A percentile compares a stretch with the other conserved stretches of the same genome.
These are phyloP conservation scores for Tephrocybe sp. DNA, from an alignment of 768 basidiomycete genomes.

Conservation along the genomic window DNA sequence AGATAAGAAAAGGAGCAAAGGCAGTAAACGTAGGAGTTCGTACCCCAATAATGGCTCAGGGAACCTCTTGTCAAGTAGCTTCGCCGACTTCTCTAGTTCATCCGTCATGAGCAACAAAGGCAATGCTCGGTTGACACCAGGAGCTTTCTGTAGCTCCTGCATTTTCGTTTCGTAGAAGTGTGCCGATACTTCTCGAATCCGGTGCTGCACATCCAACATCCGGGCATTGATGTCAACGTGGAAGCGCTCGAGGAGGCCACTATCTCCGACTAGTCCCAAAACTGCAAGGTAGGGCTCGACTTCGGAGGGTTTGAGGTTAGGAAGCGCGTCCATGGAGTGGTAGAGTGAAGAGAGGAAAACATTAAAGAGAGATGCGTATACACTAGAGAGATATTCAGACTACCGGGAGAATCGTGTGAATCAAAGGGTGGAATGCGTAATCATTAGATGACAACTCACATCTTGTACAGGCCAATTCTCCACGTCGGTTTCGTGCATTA, in stretches of 20 bases:
- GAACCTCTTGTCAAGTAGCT: conserved; percentile 84
- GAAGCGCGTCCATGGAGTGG: conserved; percentile 76
- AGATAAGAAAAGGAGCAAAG: conserved; percentile 3
- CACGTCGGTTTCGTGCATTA: conserved; percentile 65
- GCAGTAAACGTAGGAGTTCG: conserved; percentile 17
- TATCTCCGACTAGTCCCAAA: conserved; percentile 69
- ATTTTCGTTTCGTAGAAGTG: conserved; percentile 64
- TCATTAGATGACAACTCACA: conserved; percentile 48
- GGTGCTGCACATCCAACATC: conserved; percentile 63
- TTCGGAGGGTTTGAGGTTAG: conserved; percentile 69
- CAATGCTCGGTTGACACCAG: conserved; percentile 78
- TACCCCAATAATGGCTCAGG: conserved; percentile 80
- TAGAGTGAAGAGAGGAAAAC: conserved; percentile 84
- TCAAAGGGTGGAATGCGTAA: conserved; percentile 6
- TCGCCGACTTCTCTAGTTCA: conserved; percentile 85
- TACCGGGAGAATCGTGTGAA: conserved; percentile 24
- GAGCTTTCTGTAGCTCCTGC: conserved; percentile 59
- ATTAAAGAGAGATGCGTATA: conserved; percentile 77
- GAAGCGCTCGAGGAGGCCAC: conserved; percentile 68
- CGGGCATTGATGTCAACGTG: conserved; percentile 71
- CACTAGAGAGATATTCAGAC: conserved; percentile 65
- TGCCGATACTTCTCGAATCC: conserved; percentile 55
- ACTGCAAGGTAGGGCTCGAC: conserved; percentile 62
- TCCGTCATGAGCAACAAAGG: conserved; percentile 83
- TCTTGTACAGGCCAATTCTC: conserved; percentile 81